These are phyloP conservation scores for Chaetomium tenue DNA, from an alignment of 495 filamentous ascomycete genomes.

Conservation along the genomic window DNA sequence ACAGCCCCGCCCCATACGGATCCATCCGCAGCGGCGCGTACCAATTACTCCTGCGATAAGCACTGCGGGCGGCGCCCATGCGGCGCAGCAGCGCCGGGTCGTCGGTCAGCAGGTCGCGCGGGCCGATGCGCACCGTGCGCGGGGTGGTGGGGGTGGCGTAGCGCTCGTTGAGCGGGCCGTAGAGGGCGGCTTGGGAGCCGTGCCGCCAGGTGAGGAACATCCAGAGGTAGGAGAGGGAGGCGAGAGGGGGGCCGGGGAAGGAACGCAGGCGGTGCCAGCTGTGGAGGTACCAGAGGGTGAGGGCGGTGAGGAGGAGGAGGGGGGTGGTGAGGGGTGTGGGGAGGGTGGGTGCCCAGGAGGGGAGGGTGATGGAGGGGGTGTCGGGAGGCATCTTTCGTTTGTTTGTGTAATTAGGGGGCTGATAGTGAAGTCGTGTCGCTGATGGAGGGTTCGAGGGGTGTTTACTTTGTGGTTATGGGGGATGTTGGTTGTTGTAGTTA, in stretches of 20 bases:
- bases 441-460: too few relatives aligned
- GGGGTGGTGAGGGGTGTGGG: neutral
- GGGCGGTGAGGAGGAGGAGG: neutral
- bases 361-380: neutral
- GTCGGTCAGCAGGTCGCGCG: neutral
- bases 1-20: neutral
- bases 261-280: neutral
- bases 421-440: too few relatives aligned
- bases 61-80: neutral
- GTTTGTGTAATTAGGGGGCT: neutral
- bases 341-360: neutral
- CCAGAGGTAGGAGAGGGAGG: constrained; percentile 2
- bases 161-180: neutral
- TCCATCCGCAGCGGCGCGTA: neutral
- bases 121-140: neutral
- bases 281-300: neutral
- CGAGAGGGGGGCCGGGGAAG: neutral
- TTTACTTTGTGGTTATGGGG: too few relatives aligned
- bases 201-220: neutral
- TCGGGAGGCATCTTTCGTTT: neutral
- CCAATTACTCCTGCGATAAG: neutral
- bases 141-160: neutral
- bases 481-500: too few relatives aligned
- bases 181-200: neutral
- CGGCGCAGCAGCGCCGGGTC: neutral